A percentile compares a stretch with the other conserved stretches of the same genome.
These are phyloP conservation scores for Monilinia polystroma DNA, from an alignment of 2,329 filamentous ascomycete species.

Conservation along the genomic window DNA sequence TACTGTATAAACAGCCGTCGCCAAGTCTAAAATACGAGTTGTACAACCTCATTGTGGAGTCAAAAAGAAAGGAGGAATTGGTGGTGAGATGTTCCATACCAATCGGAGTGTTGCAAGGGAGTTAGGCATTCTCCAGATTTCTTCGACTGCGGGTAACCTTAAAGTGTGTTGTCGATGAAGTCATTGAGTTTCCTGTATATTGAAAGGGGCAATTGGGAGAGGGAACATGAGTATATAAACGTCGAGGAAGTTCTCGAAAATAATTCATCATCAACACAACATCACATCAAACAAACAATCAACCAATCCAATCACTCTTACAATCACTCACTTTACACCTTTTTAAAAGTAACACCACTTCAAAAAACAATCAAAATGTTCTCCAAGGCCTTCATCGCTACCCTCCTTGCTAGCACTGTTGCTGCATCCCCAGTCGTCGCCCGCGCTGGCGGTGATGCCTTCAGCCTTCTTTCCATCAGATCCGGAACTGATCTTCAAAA, in stretches of 20 bases:
- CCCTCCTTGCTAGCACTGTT: constrained; percentile 23
- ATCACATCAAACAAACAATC: not conserved
- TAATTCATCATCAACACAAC: not conserved
- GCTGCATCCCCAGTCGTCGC: constrained; percentile 20
- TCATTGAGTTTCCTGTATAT: constrained; percentile 4
- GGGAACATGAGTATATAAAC: constrained; percentile 13
- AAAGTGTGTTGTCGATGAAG: constrained; percentile 7
- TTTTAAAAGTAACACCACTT: constrained; percentile 4
- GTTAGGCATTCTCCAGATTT: constrained; percentile 3
- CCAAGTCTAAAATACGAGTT: constrained; percentile 9
- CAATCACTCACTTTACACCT: not conserved
- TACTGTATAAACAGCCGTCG: not conserved
- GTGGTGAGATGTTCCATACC: constrained; percentile 9
- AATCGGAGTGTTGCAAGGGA: not conserved
- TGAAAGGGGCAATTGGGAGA: not conserved
- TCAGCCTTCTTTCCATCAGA: constrained; percentile 28
- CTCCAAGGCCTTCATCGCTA: constrained; percentile 24
- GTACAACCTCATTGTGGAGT: constrained; percentile 6
- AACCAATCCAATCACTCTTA: not conserved
- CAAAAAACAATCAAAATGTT: constrained; percentile 22
- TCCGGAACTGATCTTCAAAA: constrained; percentile 8
- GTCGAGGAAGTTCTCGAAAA: constrained; percentile 4
- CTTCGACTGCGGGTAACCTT: not conserved
- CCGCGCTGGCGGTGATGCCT: not conserved
- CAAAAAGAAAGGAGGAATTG: not conserved